Evolutionary conservation across 2,329 filamentous ascomycete genomes (phyloP).

Genomic region (Macroventuria anomochaeta): DNA sequence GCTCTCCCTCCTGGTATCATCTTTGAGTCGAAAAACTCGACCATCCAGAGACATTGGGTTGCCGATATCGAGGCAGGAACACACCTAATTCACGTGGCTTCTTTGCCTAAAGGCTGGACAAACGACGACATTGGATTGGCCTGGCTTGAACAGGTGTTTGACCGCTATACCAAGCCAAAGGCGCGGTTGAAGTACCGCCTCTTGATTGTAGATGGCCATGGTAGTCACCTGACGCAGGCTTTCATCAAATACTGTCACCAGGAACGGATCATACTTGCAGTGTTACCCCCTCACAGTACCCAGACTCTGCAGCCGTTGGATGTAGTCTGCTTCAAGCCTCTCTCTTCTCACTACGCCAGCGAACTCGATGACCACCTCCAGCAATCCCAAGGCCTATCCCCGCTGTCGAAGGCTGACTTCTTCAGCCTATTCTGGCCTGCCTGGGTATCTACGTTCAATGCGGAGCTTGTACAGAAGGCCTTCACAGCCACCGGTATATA

Average conservation of each 20-base stretch:
- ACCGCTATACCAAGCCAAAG: conserved; percentile 12
- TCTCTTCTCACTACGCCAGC: not conserved
- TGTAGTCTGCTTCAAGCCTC: conserved; percentile 3
- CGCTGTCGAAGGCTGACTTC: not conserved
- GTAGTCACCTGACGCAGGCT: conserved; percentile 37
- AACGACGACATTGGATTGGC: conserved; percentile 16
- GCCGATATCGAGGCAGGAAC: not conserved
- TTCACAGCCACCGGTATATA: not conserved
- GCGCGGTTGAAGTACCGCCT: not conserved
- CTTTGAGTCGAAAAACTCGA: conserved; percentile 7
- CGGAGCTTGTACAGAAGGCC: not conserved
- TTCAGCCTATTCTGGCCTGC: conserved; percentile 2
- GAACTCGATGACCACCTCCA: not conserved
- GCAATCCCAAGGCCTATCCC: not conserved
- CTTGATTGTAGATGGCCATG: conserved; percentile 16
- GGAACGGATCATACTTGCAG: conserved; percentile 38
- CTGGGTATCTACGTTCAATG: not conserved
- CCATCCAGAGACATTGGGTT: not conserved
- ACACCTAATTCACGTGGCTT: conserved; percentile 2
- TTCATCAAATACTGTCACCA: conserved; percentile 46
- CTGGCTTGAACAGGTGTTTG: conserved; percentile 15
- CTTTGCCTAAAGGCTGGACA: conserved; percentile 20
- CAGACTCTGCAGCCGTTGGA: not conserved
- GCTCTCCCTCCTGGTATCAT: conserved; percentile 15
- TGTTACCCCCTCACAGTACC: not conserved